Conservation (phyloP, 352 stramenopile genomes). For the Globisporangium viniferum region DNA sequence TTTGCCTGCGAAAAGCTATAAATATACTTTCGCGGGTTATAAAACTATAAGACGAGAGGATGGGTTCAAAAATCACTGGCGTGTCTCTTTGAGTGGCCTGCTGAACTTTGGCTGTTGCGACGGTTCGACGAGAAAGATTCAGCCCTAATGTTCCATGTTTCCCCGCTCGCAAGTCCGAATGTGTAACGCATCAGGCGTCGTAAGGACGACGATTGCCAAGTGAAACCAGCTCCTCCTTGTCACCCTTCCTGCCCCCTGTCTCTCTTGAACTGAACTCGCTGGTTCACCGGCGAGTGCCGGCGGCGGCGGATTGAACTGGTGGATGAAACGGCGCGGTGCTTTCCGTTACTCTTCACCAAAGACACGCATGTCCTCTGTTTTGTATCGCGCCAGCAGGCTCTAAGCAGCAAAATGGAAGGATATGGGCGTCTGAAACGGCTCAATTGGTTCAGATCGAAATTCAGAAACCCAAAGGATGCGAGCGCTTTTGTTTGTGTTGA, state of each 20-base stretch:
- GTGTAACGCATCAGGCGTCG: background rate
- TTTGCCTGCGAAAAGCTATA: too few species aligned
- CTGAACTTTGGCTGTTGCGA: slow-evolving; percentile 5
- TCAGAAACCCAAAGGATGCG: background rate
- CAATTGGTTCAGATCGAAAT: background rate
- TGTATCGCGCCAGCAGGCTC: background rate
- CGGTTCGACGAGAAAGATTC: slow-evolving; percentile 11
- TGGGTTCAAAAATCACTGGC: background rate
- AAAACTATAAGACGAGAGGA: background rate
- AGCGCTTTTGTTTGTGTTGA: background rate
- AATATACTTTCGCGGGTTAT: background rate
- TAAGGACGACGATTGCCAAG: background rate
- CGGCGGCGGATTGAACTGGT: too few species aligned
- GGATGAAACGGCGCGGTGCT: background rate
- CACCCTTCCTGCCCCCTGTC: background rate
- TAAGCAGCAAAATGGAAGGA: background rate
- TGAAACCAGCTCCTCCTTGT: background rate
- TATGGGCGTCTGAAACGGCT: background rate
- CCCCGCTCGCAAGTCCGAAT: background rate
- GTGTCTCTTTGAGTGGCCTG: too few species aligned
- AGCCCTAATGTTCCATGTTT: slow-evolving; percentile 10
- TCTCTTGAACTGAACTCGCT: background rate
- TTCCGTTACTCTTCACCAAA: background rate
- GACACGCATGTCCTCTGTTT: background rate
- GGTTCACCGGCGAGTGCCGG: too few species aligned